A percentile compares a stretch with the other conserved stretches of the same genome.
Evolutionary conservation across 1,284 basidiomycete genomes (phyloP).

Genomic region (Cryptococcus maquisensis): DNA sequence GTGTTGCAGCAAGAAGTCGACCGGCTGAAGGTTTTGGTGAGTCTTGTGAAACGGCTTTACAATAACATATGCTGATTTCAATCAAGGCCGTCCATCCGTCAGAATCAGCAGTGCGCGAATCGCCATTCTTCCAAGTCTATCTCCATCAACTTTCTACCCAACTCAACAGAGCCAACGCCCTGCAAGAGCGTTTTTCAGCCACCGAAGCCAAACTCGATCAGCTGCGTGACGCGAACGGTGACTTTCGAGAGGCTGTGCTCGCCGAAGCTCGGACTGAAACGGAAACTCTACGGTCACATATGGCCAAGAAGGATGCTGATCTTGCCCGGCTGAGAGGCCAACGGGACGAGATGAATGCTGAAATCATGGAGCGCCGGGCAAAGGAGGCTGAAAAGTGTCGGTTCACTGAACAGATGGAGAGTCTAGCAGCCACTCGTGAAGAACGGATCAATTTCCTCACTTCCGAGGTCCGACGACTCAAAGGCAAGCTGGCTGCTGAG

Average conservation of each 20-base stretch:
- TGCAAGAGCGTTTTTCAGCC: slow-evolving; percentile 29
- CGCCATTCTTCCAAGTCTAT: slow-evolving; percentile 45
- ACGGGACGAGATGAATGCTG: slow-evolving; percentile 69
- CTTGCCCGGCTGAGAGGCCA: slow-evolving; percentile 70
- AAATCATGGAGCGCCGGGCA: slow-evolving; percentile 67
- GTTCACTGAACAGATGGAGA: slow-evolving; percentile 68
- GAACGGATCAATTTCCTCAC: slow-evolving; percentile 70
- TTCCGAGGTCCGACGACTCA: slow-evolving; percentile 71
- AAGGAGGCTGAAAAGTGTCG: slow-evolving; percentile 61
- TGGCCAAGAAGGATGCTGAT: slow-evolving; percentile 65
- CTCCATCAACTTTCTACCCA: slow-evolving; percentile 35
- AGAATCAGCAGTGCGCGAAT: slow-evolving; percentile 33
- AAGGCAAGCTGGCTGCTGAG: slow-evolving; percentile 70
- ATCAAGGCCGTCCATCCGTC: slow-evolving; percentile 33
- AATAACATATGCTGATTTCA: not conserved
- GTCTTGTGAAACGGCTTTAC: slow-evolving; percentile 1
- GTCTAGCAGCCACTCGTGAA: slow-evolving; percentile 66
- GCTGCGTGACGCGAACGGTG: slow-evolving; percentile 31
- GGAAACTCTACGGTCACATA: slow-evolving; percentile 36
- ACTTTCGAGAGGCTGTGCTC: slow-evolving; percentile 39
- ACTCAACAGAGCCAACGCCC: slow-evolving; percentile 27
- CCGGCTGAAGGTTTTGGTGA: slow-evolving; percentile 24
- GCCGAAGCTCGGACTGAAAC: slow-evolving; percentile 34
- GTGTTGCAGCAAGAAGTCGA: slow-evolving; percentile 37
- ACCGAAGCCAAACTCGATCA: slow-evolving; percentile 36